Evolutionary conservation across 73 alveolate genomes (phyloP).

Genomic region (Paramecium sexaurelia): DNA sequence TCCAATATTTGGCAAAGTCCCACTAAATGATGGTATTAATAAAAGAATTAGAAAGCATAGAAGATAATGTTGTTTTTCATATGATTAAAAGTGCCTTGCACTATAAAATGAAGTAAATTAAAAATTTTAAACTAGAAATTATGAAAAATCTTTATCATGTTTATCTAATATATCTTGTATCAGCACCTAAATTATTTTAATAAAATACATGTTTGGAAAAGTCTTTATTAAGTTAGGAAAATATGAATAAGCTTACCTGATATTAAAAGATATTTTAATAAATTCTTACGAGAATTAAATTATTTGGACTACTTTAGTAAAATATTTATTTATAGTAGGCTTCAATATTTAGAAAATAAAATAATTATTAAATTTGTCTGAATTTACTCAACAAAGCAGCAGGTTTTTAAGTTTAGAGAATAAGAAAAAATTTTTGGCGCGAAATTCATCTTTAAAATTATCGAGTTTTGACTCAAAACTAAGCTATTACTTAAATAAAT

Average conservation of each 20-base stretch:
- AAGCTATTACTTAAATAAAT: not conserved
- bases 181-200: not conserved
- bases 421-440: not conserved
- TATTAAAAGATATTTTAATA: not conserved
- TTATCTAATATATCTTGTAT: not conserved
- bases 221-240: not conserved
- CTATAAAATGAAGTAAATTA: not conserved
- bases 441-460: not conserved
- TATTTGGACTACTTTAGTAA: not conserved
- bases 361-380: not conserved
- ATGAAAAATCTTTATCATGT: not conserved
- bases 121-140: not conserved
- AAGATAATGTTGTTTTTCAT: not conserved
- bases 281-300: not conserved
- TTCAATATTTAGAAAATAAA: not conserved
- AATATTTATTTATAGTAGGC: not conserved
- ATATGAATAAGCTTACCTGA: not conserved
- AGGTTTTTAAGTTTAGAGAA: not conserved
- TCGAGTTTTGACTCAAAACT: not conserved
- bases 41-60: not conserved
- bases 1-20: not conserved
- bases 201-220: not conserved
- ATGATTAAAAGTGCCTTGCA: not conserved
- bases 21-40: not conserved
- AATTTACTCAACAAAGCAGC: not conserved